These are phyloP conservation scores for Monosporascus sp. DNA, from an alignment of 2,329 filamentous ascomycete species.

Conservation along the genomic window DNA sequence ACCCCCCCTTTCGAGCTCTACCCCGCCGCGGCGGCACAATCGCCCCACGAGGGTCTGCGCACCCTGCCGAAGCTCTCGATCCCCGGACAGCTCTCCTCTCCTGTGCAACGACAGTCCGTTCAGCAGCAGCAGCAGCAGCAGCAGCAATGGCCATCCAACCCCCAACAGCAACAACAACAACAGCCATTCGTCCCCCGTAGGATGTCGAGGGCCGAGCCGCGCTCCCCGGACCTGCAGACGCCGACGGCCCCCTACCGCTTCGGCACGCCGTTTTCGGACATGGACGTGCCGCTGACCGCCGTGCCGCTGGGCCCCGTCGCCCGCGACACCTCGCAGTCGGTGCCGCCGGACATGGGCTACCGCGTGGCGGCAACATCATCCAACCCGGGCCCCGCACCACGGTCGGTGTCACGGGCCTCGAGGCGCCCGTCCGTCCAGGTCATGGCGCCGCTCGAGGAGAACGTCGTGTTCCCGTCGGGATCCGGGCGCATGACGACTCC, in stretches of 20 bases:
- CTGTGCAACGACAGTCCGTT: constrained; percentile 4
- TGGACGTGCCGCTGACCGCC: constrained; percentile 78
- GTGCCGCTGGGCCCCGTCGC: constrained; percentile 66
- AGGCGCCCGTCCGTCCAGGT: constrained; percentile 64
- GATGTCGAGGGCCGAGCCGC: constrained; percentile 46
- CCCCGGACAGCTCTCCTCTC: constrained; percentile 31
- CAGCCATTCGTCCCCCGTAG: constrained; percentile 41
- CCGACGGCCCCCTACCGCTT: constrained; percentile 64
- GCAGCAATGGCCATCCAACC: constrained; percentile 10
- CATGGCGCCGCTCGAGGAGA: constrained; percentile 65
- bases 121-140: constrained; percentile 7
- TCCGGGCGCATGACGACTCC: constrained; percentile 27
- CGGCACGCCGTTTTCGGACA: constrained; percentile 83
- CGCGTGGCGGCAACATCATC: constrained; percentile 26
- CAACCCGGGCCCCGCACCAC: constrained; percentile 23
- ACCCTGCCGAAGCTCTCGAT: constrained; percentile 59
- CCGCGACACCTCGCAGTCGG: constrained; percentile 80
- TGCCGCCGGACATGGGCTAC: constrained; percentile 90
- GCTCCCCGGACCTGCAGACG: constrained; percentile 53
- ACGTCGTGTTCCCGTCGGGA: constrained; percentile 38
- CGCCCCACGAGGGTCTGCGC: constrained; percentile 51
- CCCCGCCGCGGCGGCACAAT: constrained; percentile 31
- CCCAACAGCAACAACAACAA: constrained; percentile 15
- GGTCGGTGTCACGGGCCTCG: constrained; percentile 51
- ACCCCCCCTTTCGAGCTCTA: constrained; percentile 66